Base-by-base conservation (phyloP, 1,284 basidiomycete genomes). In the Moesziomyces antarcticus region DNA sequence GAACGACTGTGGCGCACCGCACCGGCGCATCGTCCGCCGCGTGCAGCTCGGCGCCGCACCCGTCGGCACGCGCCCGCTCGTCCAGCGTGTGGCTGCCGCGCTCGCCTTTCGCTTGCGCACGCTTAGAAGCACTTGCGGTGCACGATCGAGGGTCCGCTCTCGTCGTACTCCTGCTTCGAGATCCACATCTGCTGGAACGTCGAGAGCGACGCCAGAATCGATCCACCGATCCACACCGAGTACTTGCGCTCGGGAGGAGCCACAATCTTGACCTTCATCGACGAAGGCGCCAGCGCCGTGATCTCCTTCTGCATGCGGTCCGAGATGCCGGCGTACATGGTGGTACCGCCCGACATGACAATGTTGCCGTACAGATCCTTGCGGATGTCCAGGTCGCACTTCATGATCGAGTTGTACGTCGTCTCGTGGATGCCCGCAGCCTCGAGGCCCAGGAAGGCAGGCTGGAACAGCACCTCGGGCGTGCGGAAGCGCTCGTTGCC, bases 271-370 rank as follows among this genome's bases (percentile, higher is more conserved):
- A 96, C 92, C 91, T 94, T 97, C 92, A 97, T 88, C 65, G 86
- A 87, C 68, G 85, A 84, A 30, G 95, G 94, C 58, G 93, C 89
- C 67, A 97, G 88, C 30, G 91, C 88, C 49, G 92, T 93, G 85
- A 98, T 89, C 88, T 97, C 95, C 89, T 95, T 96, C 88, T 95
- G 93, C 93, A 97, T 96, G 84, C 95, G 92, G 87, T 97, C 94
- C 81, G 93, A 85, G 82, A 97, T 94, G 88, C 94, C 94, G 74
- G 93, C 92, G 91, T 94, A 96, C 94, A 97, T 96, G 82, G 94
- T 97, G 72, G 93, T 94, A 86, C 94, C 94, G 85, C 94, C 94
- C 56, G 93, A 96, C 82, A 97, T 90, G 84, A 96, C 93, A 75
- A 97, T 91, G 87, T 95, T 95, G 71, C 92, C 92, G 87, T 95